Evolutionary conservation across 75 land plant genomes (phyloP).

Genomic region (Pseudotsuga menziesii): DNA sequence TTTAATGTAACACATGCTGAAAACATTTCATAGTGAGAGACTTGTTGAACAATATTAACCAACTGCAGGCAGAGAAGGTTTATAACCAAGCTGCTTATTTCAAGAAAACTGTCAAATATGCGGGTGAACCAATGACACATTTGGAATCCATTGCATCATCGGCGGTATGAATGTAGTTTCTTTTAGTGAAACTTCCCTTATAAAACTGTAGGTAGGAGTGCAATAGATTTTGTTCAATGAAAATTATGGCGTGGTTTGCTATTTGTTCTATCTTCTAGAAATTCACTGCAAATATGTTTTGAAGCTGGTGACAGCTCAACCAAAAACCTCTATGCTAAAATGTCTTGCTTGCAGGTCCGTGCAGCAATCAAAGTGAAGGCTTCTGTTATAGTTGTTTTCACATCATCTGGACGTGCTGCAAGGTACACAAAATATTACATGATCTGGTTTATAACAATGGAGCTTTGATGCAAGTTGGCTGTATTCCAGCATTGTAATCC

Average conservation of each 20-base stretch:
- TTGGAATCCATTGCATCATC: constrained; percentile 98
- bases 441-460: not conserved
- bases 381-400: constrained; percentile 86
- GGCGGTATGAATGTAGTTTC: constrained; percentile 48
- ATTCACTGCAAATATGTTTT: not conserved
- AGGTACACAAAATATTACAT: constrained; percentile 35
- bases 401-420: constrained; percentile 95
- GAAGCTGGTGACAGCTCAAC: not conserved
- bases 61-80: constrained; percentile 90
- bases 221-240: not conserved
- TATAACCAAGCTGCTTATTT: constrained; percentile 91
- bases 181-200: not conserved
- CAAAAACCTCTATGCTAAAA: not conserved
- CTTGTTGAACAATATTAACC: not conserved
- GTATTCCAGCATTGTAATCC: not conserved
- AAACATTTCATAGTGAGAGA: not conserved
- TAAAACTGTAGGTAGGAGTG: not conserved
- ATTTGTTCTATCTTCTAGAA: not conserved
- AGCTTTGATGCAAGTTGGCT: not conserved
- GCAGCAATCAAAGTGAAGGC: constrained; percentile 92
- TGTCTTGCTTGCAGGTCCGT: constrained; percentile 45
- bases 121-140: constrained; percentile 96
- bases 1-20: not conserved
- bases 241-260: not conserved
- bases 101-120: constrained; percentile 85